Conservation (phyloP, 805 yeast genomes). For the Suhomyces sp. region DNA sequence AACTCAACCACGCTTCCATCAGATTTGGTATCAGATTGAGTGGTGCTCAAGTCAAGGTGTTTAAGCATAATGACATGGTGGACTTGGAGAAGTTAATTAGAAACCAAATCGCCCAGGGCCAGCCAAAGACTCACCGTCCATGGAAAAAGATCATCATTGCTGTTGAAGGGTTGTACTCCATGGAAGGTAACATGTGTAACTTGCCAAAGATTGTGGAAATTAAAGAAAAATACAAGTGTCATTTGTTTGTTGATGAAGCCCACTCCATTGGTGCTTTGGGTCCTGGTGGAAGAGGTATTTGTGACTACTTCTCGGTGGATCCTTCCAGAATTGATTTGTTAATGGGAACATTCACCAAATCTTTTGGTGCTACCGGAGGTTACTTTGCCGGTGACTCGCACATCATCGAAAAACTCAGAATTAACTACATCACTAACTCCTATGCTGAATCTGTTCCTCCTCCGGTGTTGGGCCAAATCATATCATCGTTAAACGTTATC, state of each 20-base stretch:
- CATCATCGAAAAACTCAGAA: conserved; percentile 70
- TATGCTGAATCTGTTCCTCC: conserved; percentile 90
- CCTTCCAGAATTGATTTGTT: conserved; percentile 77
- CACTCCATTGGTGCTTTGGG: conserved; percentile 99
- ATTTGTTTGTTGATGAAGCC: conserved; percentile 93
- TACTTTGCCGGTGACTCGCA: conserved; percentile 76
- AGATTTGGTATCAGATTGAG: conserved; percentile 91
- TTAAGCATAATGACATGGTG: conserved; percentile 87
- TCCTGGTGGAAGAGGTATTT: conserved; percentile 87
- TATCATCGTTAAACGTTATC: conserved; percentile 73
- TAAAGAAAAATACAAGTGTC: conserved; percentile 81
- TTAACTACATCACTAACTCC: conserved; percentile 66
- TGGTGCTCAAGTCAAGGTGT: conserved; percentile 90
- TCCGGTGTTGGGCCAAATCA: conserved; percentile 85
- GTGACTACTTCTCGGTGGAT: conserved; percentile 84
- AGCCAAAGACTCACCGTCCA: conserved; percentile 92
- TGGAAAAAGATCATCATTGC: conserved; percentile 86
- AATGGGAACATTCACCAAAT: conserved; percentile 97
- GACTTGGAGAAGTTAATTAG: conserved; percentile 72
- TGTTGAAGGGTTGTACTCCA: conserved; percentile 88
- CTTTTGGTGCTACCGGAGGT: conserved; percentile 99
- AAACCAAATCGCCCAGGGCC: conserved; percentile 88
- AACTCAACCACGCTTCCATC: conserved; percentile 91
- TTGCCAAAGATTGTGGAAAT: conserved; percentile 71
- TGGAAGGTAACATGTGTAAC: conserved; percentile 90